Base-by-base conservation (phyloP, 129 eudicot species). In the Gnaphalium uliginosum region DNA sequence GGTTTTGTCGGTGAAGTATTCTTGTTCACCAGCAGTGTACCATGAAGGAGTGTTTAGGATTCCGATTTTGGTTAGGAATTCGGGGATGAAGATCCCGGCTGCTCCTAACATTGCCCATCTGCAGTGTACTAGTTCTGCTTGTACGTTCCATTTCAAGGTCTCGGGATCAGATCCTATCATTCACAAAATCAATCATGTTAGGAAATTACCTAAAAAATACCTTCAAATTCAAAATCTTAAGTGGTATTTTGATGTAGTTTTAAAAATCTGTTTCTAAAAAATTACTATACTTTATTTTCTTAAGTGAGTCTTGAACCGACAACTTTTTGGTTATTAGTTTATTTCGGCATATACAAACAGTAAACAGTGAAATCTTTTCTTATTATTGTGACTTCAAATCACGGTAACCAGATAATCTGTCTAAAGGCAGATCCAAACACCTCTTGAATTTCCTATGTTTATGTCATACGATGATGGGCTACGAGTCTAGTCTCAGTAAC, bases 81-180 rank as follows among this genome's bases (percentile, higher is more conserved):
- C 99, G 0, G 99, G 99, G 84, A 95, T 95, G 90, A 95, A 95
- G 37, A 95, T 95, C 46, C 99, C 99, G 1, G 99, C 99, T 2
- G 99, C 99, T 8, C 99, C 99, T 25, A 95, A 79, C 99, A 95
- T 95, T 56, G 99, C 99, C 99, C 99, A 95, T 78, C 99, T 61
- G 92, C 92, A 85, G 84, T 95, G 99, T 6, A 95, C 99, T 25
- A 95, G 29, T 87, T 95, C 99, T 39, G 99, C 81, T 76, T 95
- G 99, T 63, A 54, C 82, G 80, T 82, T 87, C 99, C 99, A 95
- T 76, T 41, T 95, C 86, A 95, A 83, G 69, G 90, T 86, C 84
- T 95, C 99, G 6, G 99, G 99, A 78, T 95, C 99, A 2, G 99
- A 95, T 66, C 89, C 99, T 95, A 84, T 63, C 69, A 63, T 72